A percentile compares a stretch with the other conserved stretches of the same genome.
phyloP scores from a whole-genome alignment of 768 basidiomycete species.

The Amanita fuliginea region DNA sequence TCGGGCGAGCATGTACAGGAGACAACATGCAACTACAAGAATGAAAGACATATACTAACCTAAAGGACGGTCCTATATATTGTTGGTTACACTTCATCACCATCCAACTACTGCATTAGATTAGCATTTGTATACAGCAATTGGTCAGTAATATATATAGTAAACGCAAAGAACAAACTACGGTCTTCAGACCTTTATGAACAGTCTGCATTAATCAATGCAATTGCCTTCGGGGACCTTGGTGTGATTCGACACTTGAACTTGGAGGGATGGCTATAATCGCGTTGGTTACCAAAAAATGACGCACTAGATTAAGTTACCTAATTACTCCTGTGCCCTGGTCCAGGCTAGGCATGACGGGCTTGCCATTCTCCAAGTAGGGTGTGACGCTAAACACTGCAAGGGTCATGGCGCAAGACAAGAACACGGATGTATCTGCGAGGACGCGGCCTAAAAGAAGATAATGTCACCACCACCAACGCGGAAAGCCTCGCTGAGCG shows the following conservation, averaged over 20 bases:
- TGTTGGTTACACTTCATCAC: too few species aligned
- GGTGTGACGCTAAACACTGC: conserved; percentile 29
- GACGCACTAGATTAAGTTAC: conserved; percentile 11
- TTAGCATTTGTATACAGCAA: too few species aligned
- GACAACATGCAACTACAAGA: too few species aligned
- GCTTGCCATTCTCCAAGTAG: conserved; percentile 13
- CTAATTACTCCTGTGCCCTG: conserved; percentile 37
- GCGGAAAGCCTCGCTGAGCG: not conserved
- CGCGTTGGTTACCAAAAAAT: not conserved
- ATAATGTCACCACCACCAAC: not conserved
- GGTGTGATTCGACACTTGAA: conserved; percentile 14
- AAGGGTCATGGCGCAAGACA: conserved; percentile 27
- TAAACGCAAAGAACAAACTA: too few species aligned
- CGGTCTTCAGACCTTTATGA: too few species aligned
- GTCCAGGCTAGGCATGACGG: conserved; percentile 26
- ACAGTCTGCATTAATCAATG: conserved; percentile 10
- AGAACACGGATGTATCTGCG: conserved; percentile 33
- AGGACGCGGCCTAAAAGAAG: conserved; percentile 9
- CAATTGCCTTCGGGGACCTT: conserved; percentile 9
- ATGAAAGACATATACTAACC: too few species aligned
- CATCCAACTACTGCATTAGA: too few species aligned
- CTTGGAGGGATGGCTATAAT: conserved; percentile 14
- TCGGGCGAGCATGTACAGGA: too few species aligned
- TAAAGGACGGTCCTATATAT: too few species aligned
- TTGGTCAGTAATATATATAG: too few species aligned